Percentiles rank a stretch among this genome's conserved stretches.
Evolutionary conservation across 2,329 filamentous ascomycete genomes (phyloP).

Genomic region (Aspergillus pseudoviridinutans): DNA sequence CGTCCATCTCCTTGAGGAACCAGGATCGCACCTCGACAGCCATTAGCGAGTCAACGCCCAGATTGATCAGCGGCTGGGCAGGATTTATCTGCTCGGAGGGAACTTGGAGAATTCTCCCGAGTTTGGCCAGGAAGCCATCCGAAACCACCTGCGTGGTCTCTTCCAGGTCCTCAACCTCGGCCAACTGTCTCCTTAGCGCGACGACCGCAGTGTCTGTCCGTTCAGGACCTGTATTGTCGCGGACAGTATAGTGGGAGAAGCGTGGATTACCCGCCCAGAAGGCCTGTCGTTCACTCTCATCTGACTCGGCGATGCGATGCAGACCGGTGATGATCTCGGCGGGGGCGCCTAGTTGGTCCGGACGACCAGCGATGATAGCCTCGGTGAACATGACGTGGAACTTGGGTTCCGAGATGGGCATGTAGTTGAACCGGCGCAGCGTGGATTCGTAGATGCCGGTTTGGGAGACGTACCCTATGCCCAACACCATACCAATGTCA

Average conservation of each 20-base stretch:
- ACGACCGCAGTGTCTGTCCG: not conserved
- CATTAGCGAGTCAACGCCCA: constrained; percentile 37
- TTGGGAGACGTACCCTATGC: constrained; percentile 2
- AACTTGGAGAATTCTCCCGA: not conserved
- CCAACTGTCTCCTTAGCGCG: not conserved
- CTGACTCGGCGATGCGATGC: not conserved
- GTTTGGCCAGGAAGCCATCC: not conserved
- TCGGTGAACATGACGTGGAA: constrained; percentile 8
- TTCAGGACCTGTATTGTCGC: too few relatives aligned
- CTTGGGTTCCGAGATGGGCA: constrained; percentile 1
- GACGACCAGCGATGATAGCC: constrained; percentile 4
- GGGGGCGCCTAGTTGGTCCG: not conserved
- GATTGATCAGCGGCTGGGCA: constrained; percentile 19
- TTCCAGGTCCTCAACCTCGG: not conserved
- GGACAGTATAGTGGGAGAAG: constrained; percentile 1
- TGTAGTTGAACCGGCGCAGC: not conserved
- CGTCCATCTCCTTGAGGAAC: constrained; percentile 45
- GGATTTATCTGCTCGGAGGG: not conserved
- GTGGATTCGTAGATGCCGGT: not conserved
- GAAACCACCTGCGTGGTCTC: not conserved
- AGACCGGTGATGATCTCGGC: constrained; percentile 1
- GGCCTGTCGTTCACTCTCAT: not conserved
- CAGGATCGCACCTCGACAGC: constrained; percentile 44
- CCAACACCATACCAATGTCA: constrained; percentile 2
- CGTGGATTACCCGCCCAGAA: constrained; percentile 1